These are phyloP conservation scores for Aureobasidium sp. DNA, from an alignment of 2,329 filamentous ascomycete genomes.

Conservation along the genomic window DNA sequence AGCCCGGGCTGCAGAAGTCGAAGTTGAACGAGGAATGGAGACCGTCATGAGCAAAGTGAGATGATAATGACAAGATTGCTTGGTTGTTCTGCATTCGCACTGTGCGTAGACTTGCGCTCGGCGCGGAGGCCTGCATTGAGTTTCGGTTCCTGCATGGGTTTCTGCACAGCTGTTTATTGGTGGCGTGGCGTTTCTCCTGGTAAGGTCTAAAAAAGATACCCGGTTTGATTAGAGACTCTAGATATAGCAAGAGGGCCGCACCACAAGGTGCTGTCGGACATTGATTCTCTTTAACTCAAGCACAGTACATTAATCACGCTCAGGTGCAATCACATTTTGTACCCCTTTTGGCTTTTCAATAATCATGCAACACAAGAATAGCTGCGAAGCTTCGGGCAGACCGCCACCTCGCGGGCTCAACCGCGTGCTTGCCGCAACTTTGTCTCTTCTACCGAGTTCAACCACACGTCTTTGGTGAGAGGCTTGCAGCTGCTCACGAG, in stretches of 20 bases:
- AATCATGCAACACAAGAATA: not conserved
- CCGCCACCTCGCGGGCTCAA: constrained; percentile 4
- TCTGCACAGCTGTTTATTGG: constrained; percentile 5
- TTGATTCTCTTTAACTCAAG: not conserved
- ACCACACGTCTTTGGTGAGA: not conserved
- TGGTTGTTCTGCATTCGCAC: not conserved
- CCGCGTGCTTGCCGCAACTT: constrained; percentile 6
- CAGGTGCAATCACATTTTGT: not conserved
- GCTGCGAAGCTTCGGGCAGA: not conserved
- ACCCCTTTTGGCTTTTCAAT: not conserved
- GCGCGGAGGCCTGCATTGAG: not conserved
- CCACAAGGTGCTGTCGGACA: not conserved
- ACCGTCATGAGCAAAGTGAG: constrained; percentile 95
- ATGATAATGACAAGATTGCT: constrained; percentile 30
- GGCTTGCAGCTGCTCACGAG: not conserved
- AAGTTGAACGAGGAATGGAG: constrained; percentile 70
- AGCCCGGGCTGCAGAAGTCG: constrained; percentile 75
- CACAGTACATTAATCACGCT: constrained; percentile 1
- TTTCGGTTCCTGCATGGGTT: constrained; percentile 10
- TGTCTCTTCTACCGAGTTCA: constrained; percentile 1
- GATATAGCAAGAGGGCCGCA: not conserved
- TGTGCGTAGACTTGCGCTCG: not conserved
- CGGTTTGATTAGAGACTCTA: constrained; percentile 4
- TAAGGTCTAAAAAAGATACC: constrained; percentile 3
- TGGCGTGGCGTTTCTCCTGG: constrained; percentile 1